phyloP scores from a whole-genome alignment of 768 basidiomycete genomes.

The Rhodotorula babjevae region DNA sequence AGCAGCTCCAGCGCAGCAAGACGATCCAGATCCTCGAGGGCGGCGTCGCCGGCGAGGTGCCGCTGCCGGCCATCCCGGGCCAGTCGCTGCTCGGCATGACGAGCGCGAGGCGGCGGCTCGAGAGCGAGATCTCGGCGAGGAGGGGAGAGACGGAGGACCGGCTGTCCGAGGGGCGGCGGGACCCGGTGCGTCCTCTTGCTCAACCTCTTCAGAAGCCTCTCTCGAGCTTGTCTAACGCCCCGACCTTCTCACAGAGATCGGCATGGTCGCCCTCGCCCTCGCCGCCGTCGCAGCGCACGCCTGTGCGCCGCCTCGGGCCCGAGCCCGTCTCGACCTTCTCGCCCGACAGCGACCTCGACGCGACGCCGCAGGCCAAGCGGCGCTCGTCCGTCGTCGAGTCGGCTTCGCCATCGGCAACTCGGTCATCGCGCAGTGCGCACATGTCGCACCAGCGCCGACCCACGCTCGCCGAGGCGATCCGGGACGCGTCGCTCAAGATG shows the following conservation, averaged over 20 bases:
- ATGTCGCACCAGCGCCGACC: conserved; percentile 22
- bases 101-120: conserved; percentile 42
- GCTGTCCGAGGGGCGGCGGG: conserved; percentile 8
- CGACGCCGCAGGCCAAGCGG: conserved; percentile 31
- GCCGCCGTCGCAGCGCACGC: conserved; percentile 39
- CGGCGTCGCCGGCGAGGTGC: conserved; percentile 16
- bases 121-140: conserved; percentile 25
- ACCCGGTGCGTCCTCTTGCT: neutral
- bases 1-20: conserved; percentile 72
- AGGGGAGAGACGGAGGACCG: conserved; percentile 43
- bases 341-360: conserved; percentile 20
- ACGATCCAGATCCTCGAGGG: conserved; percentile 85
- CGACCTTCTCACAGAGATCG: neutral
- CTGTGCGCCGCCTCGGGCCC: conserved; percentile 58
- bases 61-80: conserved; percentile 35
- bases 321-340: conserved; percentile 47
- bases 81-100: conserved; percentile 29
- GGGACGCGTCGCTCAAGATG: conserved; percentile 18
- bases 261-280: conserved; percentile 36
- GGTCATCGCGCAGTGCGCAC: neutral
- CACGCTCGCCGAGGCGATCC: conserved; percentile 36
- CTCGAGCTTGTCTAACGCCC: no score
- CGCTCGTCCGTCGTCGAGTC: neutral
- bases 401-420: neutral
- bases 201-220: neutral